Conservation (phyloP, 352 stramenopile species). For the Globisporangium megalacanthum region DNA sequence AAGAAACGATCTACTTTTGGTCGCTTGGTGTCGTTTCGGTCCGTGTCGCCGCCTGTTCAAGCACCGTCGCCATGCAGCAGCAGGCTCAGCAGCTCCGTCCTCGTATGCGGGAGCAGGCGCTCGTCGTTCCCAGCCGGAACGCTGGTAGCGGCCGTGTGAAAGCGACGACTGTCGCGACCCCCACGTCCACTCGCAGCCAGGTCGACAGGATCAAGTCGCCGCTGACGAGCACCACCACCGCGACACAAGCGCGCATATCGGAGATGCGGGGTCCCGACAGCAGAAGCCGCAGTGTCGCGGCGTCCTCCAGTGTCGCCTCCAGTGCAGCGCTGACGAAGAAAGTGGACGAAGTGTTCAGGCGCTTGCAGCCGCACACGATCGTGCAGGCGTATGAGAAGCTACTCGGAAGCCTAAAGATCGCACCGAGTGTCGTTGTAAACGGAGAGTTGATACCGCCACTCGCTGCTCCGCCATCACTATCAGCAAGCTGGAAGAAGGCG, state of each 20-base stretch:
- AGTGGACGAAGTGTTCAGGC: conserved; percentile 43
- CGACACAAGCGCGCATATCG: background rate
- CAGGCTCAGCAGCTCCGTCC: background rate
- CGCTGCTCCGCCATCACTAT: conserved; percentile 13
- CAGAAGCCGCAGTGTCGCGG: background rate
- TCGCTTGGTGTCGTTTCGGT: too few relatives aligned
- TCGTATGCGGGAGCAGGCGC: background rate
- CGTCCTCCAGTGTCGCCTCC: background rate
- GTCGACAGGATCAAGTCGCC: conserved; percentile 9
- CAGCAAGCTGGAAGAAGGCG: conserved; percentile 10
- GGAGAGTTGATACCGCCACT: conserved; percentile 21
- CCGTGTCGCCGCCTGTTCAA: too few relatives aligned
- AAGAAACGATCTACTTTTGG: too few relatives aligned
- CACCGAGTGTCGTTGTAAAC: conserved; percentile 32
- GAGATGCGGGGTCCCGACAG: background rate
- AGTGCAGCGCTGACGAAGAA: conserved; percentile 23
- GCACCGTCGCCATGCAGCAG: background rate
- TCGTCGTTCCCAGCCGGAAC: background rate
- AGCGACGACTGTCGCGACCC: background rate
- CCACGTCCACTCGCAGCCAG: background rate
- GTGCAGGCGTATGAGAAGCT: conserved; percentile 51
- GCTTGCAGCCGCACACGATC: conserved; percentile 45
- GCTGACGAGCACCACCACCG: conserved; percentile 1
- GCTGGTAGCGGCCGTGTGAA: background rate
- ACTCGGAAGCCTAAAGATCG: conserved; percentile 21